These are phyloP conservation scores for Penicillium robsamsonii DNA, from an alignment of 495 filamentous ascomycete species.

Conservation along the genomic window DNA sequence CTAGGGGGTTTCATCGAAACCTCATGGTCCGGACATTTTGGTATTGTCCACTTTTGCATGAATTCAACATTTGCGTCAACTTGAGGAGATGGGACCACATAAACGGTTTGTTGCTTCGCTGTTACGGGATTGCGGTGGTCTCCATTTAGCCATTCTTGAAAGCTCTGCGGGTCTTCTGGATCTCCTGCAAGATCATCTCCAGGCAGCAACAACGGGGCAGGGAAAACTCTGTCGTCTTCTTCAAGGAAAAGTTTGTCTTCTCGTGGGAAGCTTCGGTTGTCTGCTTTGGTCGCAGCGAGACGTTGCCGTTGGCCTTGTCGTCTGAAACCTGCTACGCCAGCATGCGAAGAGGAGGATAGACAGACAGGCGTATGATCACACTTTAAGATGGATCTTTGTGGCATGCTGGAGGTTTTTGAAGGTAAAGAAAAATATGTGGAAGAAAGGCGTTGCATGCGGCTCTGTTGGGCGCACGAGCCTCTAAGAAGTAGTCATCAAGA, in stretches of 20 bases:
- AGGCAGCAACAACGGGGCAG: slow-evolving; percentile 59
- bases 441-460: not conserved
- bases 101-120: slow-evolving; percentile 47
- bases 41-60: slow-evolving; percentile 23
- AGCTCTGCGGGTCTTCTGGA: slow-evolving; percentile 55
- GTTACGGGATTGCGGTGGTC: slow-evolving; percentile 55
- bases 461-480: not conserved
- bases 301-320: slow-evolving; percentile 9
- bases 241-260: not conserved
- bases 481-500: not conserved
- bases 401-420: not conserved
- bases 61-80: slow-evolving; percentile 31
- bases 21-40: not conserved
- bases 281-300: slow-evolving; percentile 13
- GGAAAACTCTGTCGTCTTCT: slow-evolving; percentile 39
- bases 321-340: slow-evolving; percentile 12
- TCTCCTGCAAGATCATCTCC: slow-evolving; percentile 57
- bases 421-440: not conserved
- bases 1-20: slow-evolving; percentile 11
- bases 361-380: slow-evolving; percentile 11
- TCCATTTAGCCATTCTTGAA: slow-evolving; percentile 53
- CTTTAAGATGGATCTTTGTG: not conserved
- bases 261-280: not conserved
- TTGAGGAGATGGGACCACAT: slow-evolving; percentile 48
- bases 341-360: slow-evolving; percentile 12